Evolutionary conservation across 192 early-diverging fungal species (phyloP).

Genomic region (Coemansia aciculifera): DNA sequence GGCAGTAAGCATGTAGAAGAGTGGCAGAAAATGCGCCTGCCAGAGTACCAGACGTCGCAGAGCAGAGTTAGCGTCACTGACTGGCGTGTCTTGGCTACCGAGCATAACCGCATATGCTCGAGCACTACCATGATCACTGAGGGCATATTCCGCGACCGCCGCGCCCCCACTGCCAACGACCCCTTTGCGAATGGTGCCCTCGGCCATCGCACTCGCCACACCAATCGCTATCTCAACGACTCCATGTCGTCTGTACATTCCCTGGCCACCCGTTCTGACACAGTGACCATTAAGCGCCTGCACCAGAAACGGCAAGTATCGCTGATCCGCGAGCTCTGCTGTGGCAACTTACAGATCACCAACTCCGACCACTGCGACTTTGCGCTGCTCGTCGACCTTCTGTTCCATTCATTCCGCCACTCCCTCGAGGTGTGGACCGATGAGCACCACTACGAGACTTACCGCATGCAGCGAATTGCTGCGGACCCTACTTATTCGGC

Average conservation of each 20-base stretch:
- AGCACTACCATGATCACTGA: slow-evolving; percentile 20
- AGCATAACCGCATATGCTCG: slow-evolving; percentile 31
- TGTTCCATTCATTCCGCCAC: slow-evolving; percentile 82
- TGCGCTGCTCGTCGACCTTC: slow-evolving; percentile 76
- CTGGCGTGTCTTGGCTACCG: slow-evolving; percentile 35
- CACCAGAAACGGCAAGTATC: slow-evolving; percentile 51
- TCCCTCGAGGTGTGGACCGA: slow-evolving; percentile 86
- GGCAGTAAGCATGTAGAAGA: slow-evolving; percentile 46
- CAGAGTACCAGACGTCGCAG: slow-evolving; percentile 31
- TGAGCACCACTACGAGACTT: slow-evolving; percentile 83
- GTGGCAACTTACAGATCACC: slow-evolving; percentile 90
- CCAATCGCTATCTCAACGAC: not conserved
- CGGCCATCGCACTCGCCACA: not conserved
- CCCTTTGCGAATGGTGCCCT: not conserved
- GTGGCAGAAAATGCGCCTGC: slow-evolving; percentile 48
- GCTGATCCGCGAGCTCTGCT: slow-evolving; percentile 82
- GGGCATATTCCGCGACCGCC: slow-evolving; percentile 34
- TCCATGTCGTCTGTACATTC: slow-evolving; percentile 16
- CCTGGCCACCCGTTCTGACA: slow-evolving; percentile 8
- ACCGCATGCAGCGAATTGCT: slow-evolving; percentile 58
- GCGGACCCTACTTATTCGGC: slow-evolving; percentile 23
- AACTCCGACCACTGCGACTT: slow-evolving; percentile 92
- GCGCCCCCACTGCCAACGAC: slow-evolving; percentile 1
- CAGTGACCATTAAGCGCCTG: slow-evolving; percentile 25
- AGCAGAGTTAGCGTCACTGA: slow-evolving; percentile 30